phyloP scores from a whole-genome alignment of 306 rosid genomes.

The Ochetophila trinervis region DNA sequence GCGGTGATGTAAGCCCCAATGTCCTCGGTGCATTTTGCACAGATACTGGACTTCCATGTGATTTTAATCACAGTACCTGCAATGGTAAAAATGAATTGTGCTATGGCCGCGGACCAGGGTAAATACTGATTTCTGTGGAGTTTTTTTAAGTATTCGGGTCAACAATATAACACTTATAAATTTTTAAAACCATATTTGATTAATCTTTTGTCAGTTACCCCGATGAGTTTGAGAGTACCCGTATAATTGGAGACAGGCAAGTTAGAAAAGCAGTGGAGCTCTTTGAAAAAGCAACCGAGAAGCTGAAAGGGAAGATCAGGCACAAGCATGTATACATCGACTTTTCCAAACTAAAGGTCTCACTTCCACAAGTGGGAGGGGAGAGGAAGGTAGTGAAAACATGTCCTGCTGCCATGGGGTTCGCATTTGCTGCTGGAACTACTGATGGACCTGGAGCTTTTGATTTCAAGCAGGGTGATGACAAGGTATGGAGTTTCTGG shows the following conservation, averaged over 20 bases:
- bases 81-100: slow-evolving; percentile 26
- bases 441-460: slow-evolving; percentile 34
- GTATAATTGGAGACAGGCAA: slow-evolving; percentile 26
- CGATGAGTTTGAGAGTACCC: slow-evolving; percentile 29
- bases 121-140: neutral
- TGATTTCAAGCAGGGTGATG: slow-evolving; percentile 33
- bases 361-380: slow-evolving; percentile 13
- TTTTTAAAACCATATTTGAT: neutral
- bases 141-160: neutral
- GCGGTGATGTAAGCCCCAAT: slow-evolving; percentile 29
- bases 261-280: slow-evolving; percentile 22
- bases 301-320: slow-evolving; percentile 13
- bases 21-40: slow-evolving; percentile 28
- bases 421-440: slow-evolving; percentile 32
- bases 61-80: slow-evolving; percentile 27
- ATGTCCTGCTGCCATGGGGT: slow-evolving; percentile 25
- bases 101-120: slow-evolving; percentile 30
- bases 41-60: slow-evolving; percentile 28
- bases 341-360: slow-evolving; percentile 17
- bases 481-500: slow-evolving; percentile 7
- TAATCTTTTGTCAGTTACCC: slow-evolving; percentile 23
- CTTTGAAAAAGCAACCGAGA: slow-evolving; percentile 24
- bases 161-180: neutral
- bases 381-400: slow-evolving; percentile 14
- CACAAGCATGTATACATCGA: slow-evolving; percentile 17